phyloP scores from a whole-genome alignment of 2,329 filamentous ascomycete species.

The Penicillium sp. region DNA sequence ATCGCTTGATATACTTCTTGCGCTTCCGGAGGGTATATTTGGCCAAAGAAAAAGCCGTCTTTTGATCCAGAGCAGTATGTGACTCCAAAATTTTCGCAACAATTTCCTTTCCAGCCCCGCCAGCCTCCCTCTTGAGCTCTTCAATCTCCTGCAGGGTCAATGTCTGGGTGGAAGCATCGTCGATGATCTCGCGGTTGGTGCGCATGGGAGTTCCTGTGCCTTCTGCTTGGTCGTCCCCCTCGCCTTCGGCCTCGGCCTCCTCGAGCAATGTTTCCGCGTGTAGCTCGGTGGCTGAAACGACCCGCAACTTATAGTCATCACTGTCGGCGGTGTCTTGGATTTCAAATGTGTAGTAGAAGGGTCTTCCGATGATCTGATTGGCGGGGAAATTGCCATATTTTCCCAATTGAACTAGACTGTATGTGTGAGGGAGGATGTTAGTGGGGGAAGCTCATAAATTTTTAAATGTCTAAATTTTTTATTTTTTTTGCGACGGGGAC shows the following conservation, averaged over 20 bases:
- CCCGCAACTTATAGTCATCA: conserved; percentile 67
- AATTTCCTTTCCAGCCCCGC: conserved; percentile 81
- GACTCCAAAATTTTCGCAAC: conserved; percentile 92
- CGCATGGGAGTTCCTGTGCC: conserved; percentile 55
- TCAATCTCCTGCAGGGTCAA: conserved; percentile 74
- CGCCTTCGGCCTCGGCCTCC: conserved; percentile 45
- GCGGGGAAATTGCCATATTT: conserved; percentile 92
- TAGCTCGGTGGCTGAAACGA: conserved; percentile 80
- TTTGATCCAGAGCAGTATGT: conserved; percentile 88
- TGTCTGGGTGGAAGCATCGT: conserved; percentile 72
- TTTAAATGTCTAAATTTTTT: too few relatives aligned
- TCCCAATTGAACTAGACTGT: conserved; percentile 80
- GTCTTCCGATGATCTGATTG: conserved; percentile 87
- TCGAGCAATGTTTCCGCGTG: conserved; percentile 74
- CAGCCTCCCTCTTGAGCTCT: conserved; percentile 71
- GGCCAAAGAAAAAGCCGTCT: conserved; percentile 88
- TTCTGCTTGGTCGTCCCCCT: conserved; percentile 39
- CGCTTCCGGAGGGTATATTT: conserved; percentile 96
- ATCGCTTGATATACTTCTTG: conserved; percentile 88
- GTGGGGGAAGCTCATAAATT: conserved; percentile 12
- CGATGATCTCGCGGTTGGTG: conserved; percentile 66
- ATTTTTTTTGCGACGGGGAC: background rate
- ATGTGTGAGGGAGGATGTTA: conserved; percentile 6
- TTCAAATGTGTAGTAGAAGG: conserved; percentile 90
- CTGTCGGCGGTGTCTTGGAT: conserved; percentile 73